A percentile compares a stretch with the other conserved stretches of the same genome.
Conservation (phyloP, 305 asterid species). For the Andrographis paniculata region DNA sequence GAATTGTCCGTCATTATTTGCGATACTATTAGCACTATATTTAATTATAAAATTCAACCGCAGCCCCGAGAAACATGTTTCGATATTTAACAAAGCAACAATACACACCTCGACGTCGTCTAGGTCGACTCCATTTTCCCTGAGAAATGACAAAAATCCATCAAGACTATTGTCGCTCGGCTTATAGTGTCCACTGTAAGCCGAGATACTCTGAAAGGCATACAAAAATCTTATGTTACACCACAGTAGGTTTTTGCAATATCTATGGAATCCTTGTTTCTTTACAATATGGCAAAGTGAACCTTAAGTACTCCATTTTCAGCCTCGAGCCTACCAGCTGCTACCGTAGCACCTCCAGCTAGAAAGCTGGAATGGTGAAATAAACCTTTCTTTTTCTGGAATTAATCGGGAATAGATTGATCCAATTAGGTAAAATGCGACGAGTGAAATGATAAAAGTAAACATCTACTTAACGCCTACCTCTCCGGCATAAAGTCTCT, state of each 20-base stretch:
- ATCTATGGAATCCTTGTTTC: background rate
- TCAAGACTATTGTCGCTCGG: slow-evolving; percentile 79
- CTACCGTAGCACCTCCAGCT: slow-evolving; percentile 56
- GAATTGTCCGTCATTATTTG: too few relatives aligned
- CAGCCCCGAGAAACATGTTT: too few relatives aligned
- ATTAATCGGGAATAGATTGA: slow-evolving; percentile 7
- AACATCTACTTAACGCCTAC: slow-evolving; percentile 19
- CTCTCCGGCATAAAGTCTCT: slow-evolving; percentile 40
- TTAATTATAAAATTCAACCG: too few relatives aligned
- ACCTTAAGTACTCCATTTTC: slow-evolving; percentile 60
- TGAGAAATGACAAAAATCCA: slow-evolving; percentile 7
- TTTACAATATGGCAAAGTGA: slow-evolving; percentile 3
- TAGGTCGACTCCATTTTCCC: slow-evolving; percentile 10
- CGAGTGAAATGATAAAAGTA: slow-evolving; percentile 1
- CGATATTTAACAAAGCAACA: too few relatives aligned
- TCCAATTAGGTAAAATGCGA: background rate
- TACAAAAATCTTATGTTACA: background rate
- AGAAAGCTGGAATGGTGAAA: slow-evolving; percentile 61
- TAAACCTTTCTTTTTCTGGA: slow-evolving; percentile 61
- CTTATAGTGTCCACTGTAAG: slow-evolving; percentile 89
- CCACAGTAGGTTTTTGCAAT: background rate
- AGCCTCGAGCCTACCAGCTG: slow-evolving; percentile 65
- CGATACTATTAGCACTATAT: too few relatives aligned
- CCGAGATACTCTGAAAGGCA: slow-evolving; percentile 40
- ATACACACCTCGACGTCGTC: slow-evolving; percentile 33